phyloP scores from a whole-genome alignment of 176 grass and related monocot species.

The Hyparrhenia diplandra region DNA sequence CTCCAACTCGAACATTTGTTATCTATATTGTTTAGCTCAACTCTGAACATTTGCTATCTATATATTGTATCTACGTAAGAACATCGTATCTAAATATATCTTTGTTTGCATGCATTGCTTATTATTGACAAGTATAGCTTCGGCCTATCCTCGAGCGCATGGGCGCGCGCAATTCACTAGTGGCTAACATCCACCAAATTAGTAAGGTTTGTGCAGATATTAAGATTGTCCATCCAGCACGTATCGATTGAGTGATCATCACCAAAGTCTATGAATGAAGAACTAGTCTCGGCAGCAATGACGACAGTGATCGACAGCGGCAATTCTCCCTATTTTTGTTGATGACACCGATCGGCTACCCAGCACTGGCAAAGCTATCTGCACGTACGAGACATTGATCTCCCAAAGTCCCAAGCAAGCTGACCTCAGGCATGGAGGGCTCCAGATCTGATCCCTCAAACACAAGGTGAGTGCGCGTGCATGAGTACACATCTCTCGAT shows the following conservation, averaged over 20 bases:
- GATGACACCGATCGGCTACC: neutral
- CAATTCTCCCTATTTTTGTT: too few relatives aligned
- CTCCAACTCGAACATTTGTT: too few relatives aligned
- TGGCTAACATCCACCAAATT: neutral
- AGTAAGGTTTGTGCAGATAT: too few relatives aligned
- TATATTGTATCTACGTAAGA: too few relatives aligned
- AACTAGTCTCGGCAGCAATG: too few relatives aligned
- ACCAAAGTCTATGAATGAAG: neutral
- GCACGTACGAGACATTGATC: neutral
- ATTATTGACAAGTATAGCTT: too few relatives aligned
- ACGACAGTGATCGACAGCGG: neutral
- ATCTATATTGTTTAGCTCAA: too few relatives aligned
- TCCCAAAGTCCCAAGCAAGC: neutral
- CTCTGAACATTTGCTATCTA: too few relatives aligned
- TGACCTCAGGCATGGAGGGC: neutral
- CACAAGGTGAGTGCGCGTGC: neutral
- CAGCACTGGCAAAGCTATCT: neutral
- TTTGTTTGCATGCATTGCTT: too few relatives aligned
- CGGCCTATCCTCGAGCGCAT: too few relatives aligned
- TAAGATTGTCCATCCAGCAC: neutral
- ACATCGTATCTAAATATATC: too few relatives aligned
- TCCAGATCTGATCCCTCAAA: neutral
- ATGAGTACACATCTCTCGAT: neutral
- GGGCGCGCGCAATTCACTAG: too few relatives aligned
- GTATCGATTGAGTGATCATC: neutral